Conservation (phyloP, 768 basidiomycete species). For the Rhodotorula diobovata region DNA sequence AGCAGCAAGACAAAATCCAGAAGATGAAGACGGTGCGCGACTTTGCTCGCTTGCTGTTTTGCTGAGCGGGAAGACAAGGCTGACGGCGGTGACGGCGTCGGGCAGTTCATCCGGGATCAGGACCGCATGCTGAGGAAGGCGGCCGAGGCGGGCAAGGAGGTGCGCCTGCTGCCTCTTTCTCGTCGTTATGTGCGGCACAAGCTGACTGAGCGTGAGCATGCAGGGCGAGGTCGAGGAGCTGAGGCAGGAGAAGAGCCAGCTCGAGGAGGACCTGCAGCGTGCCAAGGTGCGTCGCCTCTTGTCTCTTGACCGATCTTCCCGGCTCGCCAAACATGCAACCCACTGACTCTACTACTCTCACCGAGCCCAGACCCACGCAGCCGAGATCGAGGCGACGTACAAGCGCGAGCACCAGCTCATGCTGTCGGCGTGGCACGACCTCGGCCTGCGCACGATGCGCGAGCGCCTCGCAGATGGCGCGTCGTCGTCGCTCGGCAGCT, state of each 20-base stretch:
- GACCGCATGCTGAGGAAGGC: conserved; percentile 71
- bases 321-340: too few species aligned
- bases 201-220: background rate
- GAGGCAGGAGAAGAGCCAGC: conserved; percentile 62
- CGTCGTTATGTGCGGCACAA: background rate
- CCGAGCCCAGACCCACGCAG: conserved; percentile 39
- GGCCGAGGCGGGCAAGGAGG: background rate
- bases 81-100: background rate
- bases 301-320: too few species aligned
- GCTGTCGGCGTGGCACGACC: conserved; percentile 66
- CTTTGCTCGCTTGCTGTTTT: background rate
- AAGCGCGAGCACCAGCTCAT: conserved; percentile 74
- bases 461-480: conserved; percentile 6
- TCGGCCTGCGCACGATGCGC: conserved; percentile 53
- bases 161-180: background rate
- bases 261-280: conserved; percentile 61
- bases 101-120: conserved; percentile 84
- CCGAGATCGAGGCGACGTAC: conserved; percentile 61
- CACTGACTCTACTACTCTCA: background rate
- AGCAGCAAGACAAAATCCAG: conserved; percentile 57
- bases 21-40: conserved; percentile 67
- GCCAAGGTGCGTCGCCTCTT: conserved; percentile 46
- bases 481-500: background rate
- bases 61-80: background rate
- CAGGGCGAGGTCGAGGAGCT: conserved; percentile 65